phyloP scores from a whole-genome alignment of 169 alveolate genomes.

The Cryptosporidium muris region DNA sequence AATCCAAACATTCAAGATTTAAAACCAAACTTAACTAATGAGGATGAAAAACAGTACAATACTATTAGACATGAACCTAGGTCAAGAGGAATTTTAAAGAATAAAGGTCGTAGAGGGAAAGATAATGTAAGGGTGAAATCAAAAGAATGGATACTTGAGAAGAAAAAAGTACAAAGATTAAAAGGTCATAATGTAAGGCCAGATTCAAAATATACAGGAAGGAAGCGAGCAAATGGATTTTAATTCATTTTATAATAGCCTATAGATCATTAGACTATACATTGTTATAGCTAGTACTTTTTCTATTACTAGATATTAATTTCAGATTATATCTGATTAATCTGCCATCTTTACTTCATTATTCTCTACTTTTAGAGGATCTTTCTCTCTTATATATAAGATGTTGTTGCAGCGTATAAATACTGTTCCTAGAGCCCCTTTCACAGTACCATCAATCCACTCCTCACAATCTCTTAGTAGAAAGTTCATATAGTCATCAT shows the following conservation, averaged over 20 bases:
- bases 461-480: slow-evolving; percentile 91
- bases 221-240: slow-evolving; percentile 87
- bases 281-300: not conserved
- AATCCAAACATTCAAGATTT: slow-evolving; percentile 71
- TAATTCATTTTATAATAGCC: slow-evolving; percentile 5
- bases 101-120: slow-evolving; percentile 45
- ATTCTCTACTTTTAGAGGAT: slow-evolving; percentile 69
- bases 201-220: slow-evolving; percentile 94
- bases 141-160: slow-evolving; percentile 89
- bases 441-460: slow-evolving; percentile 89
- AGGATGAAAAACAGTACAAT: slow-evolving; percentile 71
- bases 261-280: not conserved
- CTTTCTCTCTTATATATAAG: slow-evolving; percentile 83
- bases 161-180: slow-evolving; percentile 91
- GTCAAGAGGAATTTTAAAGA: slow-evolving; percentile 26
- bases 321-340: not conserved
- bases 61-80: slow-evolving; percentile 27
- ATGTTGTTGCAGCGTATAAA: slow-evolving; percentile 88
- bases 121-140: slow-evolving; percentile 74
- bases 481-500: slow-evolving; percentile 90
- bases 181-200: slow-evolving; percentile 91
- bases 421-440: slow-evolving; percentile 89
- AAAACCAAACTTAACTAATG: slow-evolving; percentile 75
- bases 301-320: not conserved
- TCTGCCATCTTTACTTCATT: slow-evolving; percentile 72